These are phyloP conservation scores for Stemphylium beticola DNA, from an alignment of 2,329 filamentous ascomycete genomes.

Conservation along the genomic window DNA sequence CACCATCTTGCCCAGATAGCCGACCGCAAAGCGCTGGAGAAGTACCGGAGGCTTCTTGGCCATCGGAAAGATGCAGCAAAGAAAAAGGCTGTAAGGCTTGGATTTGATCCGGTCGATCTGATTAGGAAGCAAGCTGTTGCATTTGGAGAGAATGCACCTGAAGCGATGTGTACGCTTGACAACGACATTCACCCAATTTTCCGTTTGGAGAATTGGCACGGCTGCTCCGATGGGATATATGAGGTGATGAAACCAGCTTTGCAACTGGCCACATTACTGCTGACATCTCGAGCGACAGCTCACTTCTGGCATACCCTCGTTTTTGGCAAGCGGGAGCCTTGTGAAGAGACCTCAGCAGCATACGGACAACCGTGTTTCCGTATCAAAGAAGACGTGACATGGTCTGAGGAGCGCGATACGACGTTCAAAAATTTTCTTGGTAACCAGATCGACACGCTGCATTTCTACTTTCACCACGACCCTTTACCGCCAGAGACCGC, in stretches of 20 bases:
- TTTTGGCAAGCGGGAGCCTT: conserved; percentile 44
- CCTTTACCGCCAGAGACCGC: conserved; percentile 45
- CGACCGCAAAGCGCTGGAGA: conserved; percentile 46
- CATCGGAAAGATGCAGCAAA: conserved; percentile 43
- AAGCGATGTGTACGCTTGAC: conserved; percentile 38
- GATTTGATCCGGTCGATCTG: conserved; percentile 49
- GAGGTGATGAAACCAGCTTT: conserved; percentile 48
- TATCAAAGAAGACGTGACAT: conserved; percentile 45
- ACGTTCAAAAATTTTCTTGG: conserved; percentile 41
- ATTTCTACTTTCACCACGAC: conserved; percentile 48
- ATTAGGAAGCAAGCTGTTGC: conserved; percentile 49
- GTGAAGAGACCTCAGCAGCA: conserved; percentile 35
- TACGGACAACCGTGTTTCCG: conserved; percentile 44
- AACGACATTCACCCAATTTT: conserved; percentile 48
- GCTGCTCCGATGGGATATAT: conserved; percentile 47
- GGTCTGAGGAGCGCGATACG: conserved; percentile 39
- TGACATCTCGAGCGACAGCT: conserved; percentile 46
- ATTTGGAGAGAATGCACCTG: conserved; percentile 29
- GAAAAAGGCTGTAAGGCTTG: conserved; percentile 41
- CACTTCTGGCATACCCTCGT: conserved; percentile 49
- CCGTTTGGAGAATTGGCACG: conserved; percentile 48
- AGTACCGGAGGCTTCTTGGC: conserved; percentile 47
- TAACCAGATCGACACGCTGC: conserved; percentile 44
- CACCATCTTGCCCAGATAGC: conserved; percentile 48
- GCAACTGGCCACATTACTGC: conserved; percentile 39